A percentile compares a stretch with the other conserved stretches of the same genome.
Evolutionary conservation across 345 rosid species (phyloP).

Genomic region (Populus simonii): DNA sequence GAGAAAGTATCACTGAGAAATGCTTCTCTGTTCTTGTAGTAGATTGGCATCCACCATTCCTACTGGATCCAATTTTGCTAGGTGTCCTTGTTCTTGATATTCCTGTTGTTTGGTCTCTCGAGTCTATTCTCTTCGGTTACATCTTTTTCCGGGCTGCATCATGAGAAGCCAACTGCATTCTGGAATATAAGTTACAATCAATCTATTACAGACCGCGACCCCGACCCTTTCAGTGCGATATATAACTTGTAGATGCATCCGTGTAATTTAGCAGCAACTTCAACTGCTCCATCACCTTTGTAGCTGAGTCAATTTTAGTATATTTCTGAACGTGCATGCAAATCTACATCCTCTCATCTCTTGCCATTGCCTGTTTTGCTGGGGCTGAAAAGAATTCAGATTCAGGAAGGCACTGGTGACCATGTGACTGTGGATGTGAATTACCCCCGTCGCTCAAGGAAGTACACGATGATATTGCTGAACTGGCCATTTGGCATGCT

Average conservation of each 20-base stretch:
- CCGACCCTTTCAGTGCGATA: not conserved
- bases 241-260: not conserved
- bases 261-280: not conserved
- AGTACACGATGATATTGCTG: constrained; percentile 56
- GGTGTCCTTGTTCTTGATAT: not conserved
- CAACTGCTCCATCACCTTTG: not conserved
- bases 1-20: not conserved
- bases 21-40: not conserved
- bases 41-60: not conserved
- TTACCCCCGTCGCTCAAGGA: constrained; percentile 96
- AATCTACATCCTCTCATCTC: not conserved
- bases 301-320: not conserved
- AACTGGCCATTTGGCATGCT: constrained; percentile 88
- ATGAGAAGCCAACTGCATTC: too few relatives aligned
- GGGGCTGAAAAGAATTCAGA: constrained; percentile 34
- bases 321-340: not conserved
- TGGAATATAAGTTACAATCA: too few relatives aligned
- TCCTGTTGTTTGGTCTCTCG: not conserved
- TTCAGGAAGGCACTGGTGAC: constrained; percentile 68
- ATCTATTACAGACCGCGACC: not conserved
- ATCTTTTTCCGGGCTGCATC: too few relatives aligned
- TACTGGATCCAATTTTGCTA: not conserved
- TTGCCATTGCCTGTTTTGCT: not conserved
- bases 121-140: not conserved
- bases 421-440: constrained; percentile 87